Evolutionary conservation across 345 rosid genomes (phyloP).

Genomic region (Populus alba): DNA sequence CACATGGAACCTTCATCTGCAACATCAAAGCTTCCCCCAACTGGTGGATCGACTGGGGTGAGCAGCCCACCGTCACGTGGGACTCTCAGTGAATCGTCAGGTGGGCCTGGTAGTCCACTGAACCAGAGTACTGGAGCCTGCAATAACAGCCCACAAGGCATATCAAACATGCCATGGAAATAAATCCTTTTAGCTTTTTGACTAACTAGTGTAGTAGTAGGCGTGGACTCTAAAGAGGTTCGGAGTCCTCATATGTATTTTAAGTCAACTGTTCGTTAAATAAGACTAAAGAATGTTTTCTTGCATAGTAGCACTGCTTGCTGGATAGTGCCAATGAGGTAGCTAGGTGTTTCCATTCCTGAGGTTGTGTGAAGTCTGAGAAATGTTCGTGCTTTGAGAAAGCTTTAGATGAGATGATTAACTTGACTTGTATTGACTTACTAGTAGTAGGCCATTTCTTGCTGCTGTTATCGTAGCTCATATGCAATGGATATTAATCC

Average conservation of each 20-base stretch:
- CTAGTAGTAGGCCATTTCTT: not conserved
- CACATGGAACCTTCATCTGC: constrained; percentile 35
- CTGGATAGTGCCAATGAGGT: constrained; percentile 11
- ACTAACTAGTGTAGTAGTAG: constrained; percentile 28
- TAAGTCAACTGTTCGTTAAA: constrained; percentile 15
- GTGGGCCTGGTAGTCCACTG: constrained; percentile 55
- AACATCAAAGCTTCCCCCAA: constrained; percentile 13
- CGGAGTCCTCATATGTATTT: constrained; percentile 12
- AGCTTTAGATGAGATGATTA: constrained; percentile 21
- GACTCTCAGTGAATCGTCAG: constrained; percentile 57
- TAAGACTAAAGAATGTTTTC: constrained; percentile 15
- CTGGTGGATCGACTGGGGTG: constrained; percentile 19
- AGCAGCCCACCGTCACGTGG: constrained; percentile 60
- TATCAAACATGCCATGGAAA: constrained; percentile 52
- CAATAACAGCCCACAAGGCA: constrained; percentile 47
- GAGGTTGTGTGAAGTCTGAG: constrained; percentile 12
- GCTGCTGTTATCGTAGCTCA: not conserved
- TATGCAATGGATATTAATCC: not conserved
- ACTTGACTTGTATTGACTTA: constrained; percentile 4
- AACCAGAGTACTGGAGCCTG: constrained; percentile 53
- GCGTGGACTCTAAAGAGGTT: constrained; percentile 16
- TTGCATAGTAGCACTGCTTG: constrained; percentile 6
- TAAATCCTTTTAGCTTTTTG: constrained; percentile 14
- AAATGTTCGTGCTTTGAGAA: not conserved
- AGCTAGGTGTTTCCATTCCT: constrained; percentile 2